phyloP scores from a whole-genome alignment of 306 rosid species.

The Arachis hypogaea region DNA sequence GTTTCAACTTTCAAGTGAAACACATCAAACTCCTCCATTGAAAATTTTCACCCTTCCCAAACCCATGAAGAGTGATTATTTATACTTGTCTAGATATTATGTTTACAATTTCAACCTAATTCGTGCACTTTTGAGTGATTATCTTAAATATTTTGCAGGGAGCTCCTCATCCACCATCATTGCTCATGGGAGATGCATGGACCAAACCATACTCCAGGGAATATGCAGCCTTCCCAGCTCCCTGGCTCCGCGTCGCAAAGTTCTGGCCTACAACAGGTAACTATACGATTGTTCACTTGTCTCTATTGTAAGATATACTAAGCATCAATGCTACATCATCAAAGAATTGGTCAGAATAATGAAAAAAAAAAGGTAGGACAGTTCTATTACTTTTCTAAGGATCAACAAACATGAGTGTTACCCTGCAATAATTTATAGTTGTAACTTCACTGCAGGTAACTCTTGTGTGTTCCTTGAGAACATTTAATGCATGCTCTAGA shows the following conservation, averaged over 20 bases:
- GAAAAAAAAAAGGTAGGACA: neutral
- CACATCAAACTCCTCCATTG: no score
- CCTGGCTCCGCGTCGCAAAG: constrained; percentile 86
- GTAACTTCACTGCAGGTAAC: neutral
- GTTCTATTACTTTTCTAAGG: neutral
- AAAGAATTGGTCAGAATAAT: neutral
- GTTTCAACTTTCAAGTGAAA: no score
- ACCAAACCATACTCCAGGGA: constrained; percentile 93
- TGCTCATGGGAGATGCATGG: constrained; percentile 98
- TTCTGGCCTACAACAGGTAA: constrained; percentile 97
- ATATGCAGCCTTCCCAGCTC: constrained; percentile 94
- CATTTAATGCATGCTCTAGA: neutral
- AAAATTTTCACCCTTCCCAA: no score
- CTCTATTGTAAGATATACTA: constrained; percentile 7
- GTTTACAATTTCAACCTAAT: constrained; percentile 9
- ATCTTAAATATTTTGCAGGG: constrained; percentile 57
- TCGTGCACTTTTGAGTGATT: constrained; percentile 24
- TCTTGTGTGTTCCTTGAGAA: no score
- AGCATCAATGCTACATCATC: neutral
- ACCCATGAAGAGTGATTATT: constrained; percentile 1
- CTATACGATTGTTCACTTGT: neutral
- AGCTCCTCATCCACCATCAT: constrained; percentile 98
- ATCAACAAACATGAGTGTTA: neutral
- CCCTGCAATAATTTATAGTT: neutral
- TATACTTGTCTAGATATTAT: constrained; percentile 16